Evolutionary conservation across 2,329 filamentous ascomycete genomes (phyloP), one percentile per base, ranked within the genome.

Genomic region (Ophiostoma ips): DNA sequence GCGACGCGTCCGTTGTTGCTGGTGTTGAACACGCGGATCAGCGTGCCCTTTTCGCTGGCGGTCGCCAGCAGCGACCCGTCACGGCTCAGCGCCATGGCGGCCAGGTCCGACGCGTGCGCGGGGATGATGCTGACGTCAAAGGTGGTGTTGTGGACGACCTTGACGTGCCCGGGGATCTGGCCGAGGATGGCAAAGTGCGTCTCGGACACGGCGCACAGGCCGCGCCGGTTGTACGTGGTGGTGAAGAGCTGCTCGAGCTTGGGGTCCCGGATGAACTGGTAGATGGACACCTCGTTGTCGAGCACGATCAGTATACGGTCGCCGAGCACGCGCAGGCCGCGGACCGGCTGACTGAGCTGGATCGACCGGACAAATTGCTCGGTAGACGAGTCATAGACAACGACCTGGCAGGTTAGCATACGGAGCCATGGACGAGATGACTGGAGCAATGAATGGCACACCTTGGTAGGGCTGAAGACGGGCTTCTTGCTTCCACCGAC

Each of bases 121-220:
- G 88, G 87, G 52, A 96, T 87, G 63, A 98, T 95, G 67, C 84
- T 94, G 56, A 96, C 87, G 59, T 86, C 90, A 46, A 81, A 81
- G 0, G 81, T 87, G 16, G 73, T 71, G 11, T 94, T 67, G 58
- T 94, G 81, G 48, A 95, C 83, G 1, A 96, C 69, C 63, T 95
- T 89, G 28, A 96, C 83, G 60, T 98, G 92, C 12, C 92, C 92
- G 0, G 79, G 68, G 1, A 84, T 89, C 48, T 87, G 77, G n/a
- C 90, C 90, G 0, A 90, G 90, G 55, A 96, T 92, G 1, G 83
- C 86, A 37, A 81, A 71, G 34, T 81, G 71, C 56, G 81, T 81
- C 35, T 81, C 71, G 1, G 84, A 83, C 18, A 96, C 69, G 60
- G 83, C 85, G 59, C 86, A 88, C 9, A 96, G 68, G 0, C 89